Evolutionary conservation across 257 asterid species (phyloP).

Genomic region (Fraxinus excelsior): DNA sequence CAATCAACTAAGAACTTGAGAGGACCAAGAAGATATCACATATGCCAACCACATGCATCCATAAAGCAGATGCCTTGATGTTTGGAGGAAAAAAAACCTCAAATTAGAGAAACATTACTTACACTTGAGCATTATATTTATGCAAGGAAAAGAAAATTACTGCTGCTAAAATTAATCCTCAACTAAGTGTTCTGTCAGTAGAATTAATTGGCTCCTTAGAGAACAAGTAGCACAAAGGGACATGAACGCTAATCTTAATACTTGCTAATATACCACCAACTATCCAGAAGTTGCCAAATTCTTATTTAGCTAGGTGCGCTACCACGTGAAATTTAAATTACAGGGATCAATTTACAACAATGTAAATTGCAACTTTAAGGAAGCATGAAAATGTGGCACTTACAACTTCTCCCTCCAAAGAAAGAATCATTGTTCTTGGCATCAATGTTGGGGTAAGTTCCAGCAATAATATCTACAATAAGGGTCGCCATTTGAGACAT

Average conservation of each 20-base stretch:
- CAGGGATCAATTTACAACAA: slow-evolving; percentile 2
- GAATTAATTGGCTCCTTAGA: background rate
- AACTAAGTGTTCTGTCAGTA: background rate
- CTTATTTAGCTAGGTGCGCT: background rate
- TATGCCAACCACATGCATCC: background rate
- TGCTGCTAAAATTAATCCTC: background rate
- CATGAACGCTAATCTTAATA: background rate
- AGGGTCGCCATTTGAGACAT: slow-evolving; percentile 60
- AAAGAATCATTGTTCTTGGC: slow-evolving; percentile 32
- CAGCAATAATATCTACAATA: slow-evolving; percentile 62
- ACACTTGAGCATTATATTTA: background rate
- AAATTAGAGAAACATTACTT: background rate
- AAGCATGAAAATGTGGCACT: slow-evolving; percentile 27
- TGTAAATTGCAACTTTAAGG: background rate
- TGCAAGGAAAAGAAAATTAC: background rate
- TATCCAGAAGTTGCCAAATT: background rate
- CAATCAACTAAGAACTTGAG: background rate
- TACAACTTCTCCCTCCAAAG: slow-evolving; percentile 40
- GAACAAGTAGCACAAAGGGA: slow-evolving; percentile 10
- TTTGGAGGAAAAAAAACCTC: background rate
- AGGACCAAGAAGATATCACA: background rate
- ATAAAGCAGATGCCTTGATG: background rate
- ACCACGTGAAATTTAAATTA: background rate
- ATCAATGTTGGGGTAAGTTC: slow-evolving; percentile 43
- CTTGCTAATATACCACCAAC: slow-evolving; percentile 10